Conservation (phyloP, 768 basidiomycete species). For the Botryobasidium botryosum region DNA sequence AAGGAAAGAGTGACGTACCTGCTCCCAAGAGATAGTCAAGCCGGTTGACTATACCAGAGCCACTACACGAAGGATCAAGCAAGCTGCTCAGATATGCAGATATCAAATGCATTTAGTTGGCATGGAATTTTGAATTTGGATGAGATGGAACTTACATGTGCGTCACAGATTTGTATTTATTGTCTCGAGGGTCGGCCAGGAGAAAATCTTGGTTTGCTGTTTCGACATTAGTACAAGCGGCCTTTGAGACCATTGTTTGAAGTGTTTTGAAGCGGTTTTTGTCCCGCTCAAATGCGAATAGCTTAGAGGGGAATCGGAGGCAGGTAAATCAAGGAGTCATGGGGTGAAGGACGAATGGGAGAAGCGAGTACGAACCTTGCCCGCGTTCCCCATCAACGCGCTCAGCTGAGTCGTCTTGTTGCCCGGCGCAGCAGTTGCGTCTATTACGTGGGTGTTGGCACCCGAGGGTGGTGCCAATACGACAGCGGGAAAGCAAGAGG, state of each 20-base stretch:
- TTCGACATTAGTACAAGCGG: conserved; percentile 65
- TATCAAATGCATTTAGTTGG: not conserved
- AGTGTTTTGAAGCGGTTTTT: conserved; percentile 67
- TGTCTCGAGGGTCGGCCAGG: conserved; percentile 46
- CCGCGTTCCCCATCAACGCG: conserved; percentile 68
- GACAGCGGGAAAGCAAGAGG: conserved; percentile 87
- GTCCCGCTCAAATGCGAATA: conserved; percentile 84
- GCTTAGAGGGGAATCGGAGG: conserved; percentile 8
- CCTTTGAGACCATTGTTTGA: conserved; percentile 67
- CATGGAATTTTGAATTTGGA: too few species aligned
- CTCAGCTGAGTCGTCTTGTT: conserved; percentile 95
- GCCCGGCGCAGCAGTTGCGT: conserved; percentile 92
- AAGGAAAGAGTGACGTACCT: conserved; percentile 28
- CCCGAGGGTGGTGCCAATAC: conserved; percentile 57
- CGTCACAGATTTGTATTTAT: conserved; percentile 46
- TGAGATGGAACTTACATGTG: conserved; percentile 52
- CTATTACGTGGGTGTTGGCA: conserved; percentile 48
- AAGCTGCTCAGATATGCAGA: conserved; percentile 32
- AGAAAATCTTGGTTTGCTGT: conserved; percentile 74
- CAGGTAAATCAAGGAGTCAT: not conserved
- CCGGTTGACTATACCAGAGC: conserved; percentile 82
- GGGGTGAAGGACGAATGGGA: not conserved
- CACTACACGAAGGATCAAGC: conserved; percentile 92
- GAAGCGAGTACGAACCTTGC: conserved; percentile 37
- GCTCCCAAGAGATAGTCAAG: conserved; percentile 66